These are phyloP conservation scores for Cladosporium sp. DNA, from an alignment of 2,329 filamentous ascomycete species.

Conservation along the genomic window DNA sequence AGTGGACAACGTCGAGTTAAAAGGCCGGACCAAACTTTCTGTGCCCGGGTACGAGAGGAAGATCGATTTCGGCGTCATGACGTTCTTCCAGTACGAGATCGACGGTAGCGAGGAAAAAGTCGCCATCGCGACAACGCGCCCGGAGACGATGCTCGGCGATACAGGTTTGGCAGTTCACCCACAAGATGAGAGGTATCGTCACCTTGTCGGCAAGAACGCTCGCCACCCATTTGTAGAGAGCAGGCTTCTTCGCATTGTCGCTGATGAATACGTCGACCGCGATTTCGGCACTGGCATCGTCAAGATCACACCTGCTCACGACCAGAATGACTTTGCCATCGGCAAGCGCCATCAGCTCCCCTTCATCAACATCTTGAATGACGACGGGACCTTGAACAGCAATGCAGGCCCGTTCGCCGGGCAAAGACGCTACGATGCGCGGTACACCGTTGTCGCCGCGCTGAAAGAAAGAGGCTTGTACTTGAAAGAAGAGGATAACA, in stretches of 20 bases:
- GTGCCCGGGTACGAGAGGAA: conserved; percentile 95
- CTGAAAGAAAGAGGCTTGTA: conserved; percentile 83
- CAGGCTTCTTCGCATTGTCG: conserved; percentile 79
- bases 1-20: conserved; percentile 63
- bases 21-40: conserved; percentile 78
- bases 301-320: conserved; percentile 94
- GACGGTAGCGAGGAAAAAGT: conserved; percentile 79
- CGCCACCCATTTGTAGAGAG: conserved; percentile 79
- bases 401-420: conserved; percentile 80
- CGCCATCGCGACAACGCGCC: conserved; percentile 89
- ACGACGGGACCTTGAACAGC: conserved; percentile 84
- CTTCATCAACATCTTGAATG: conserved; percentile 93
- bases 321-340: conserved; percentile 85
- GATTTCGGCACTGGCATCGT: conserved; percentile 97
- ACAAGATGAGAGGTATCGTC: conserved; percentile 79
- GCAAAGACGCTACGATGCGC: conserved; percentile 87
- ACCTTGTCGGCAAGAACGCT: conserved; percentile 84
- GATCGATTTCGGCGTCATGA: conserved; percentile 88
- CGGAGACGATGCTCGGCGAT: conserved; percentile 94
- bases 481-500: conserved; percentile 91
- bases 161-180: conserved; percentile 92
- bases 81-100: conserved; percentile 89
- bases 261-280: conserved; percentile 84
- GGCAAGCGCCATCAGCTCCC: conserved; percentile 65
- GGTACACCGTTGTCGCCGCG: conserved; percentile 79